phyloP scores from a whole-genome alignment of 257 asterid species.

The Plectranthus barbatus region DNA sequence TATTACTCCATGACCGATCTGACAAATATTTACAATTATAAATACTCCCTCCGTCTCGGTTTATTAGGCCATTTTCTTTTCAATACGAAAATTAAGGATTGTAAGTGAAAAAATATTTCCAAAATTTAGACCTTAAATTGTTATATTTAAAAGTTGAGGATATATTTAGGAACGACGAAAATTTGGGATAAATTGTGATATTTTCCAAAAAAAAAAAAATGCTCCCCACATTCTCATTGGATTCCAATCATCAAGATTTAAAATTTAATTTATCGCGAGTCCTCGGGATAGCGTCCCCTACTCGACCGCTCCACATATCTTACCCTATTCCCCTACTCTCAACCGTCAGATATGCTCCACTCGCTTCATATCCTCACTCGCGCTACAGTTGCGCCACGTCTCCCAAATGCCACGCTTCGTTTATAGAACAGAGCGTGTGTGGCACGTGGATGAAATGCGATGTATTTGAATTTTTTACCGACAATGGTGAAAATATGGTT shows the following conservation, averaged over 20 bases:
- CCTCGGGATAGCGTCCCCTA: constrained; percentile 3
- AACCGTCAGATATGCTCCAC: constrained; percentile 21
- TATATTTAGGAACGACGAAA: too few species aligned
- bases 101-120: too few species aligned
- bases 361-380: not conserved
- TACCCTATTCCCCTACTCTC: constrained; percentile 15
- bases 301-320: constrained; percentile 30
- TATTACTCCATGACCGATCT: too few species aligned
- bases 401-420: not conserved
- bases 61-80: too few species aligned
- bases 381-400: not conserved
- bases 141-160: too few species aligned
- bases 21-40: not conserved
- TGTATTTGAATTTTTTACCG: not conserved
- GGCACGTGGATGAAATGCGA: too few species aligned
- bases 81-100: too few species aligned
- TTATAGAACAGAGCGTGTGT: not conserved
- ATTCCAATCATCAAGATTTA: constrained; percentile 12
- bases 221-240: constrained; percentile 25
- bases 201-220: constrained; percentile 2
- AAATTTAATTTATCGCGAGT: not conserved
- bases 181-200: too few species aligned
- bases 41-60: too few species aligned
- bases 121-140: too few species aligned
- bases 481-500: not conserved